Base-by-base conservation (phyloP, 352 stramenopile species). In the Saprolegnia diclina region DNA sequence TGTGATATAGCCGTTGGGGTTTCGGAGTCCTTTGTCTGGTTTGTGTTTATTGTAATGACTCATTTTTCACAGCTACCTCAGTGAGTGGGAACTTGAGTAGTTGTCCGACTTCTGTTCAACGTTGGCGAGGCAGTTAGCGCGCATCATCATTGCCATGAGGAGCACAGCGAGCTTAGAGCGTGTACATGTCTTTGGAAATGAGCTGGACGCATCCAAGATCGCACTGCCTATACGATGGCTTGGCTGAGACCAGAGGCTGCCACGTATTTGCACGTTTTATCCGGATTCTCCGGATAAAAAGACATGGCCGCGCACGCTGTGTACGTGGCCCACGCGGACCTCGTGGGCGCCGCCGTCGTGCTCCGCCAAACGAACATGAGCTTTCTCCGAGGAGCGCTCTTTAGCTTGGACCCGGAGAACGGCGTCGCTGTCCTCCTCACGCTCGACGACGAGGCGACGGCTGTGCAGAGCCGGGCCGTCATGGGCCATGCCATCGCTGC, bases 401-500 rank as follows among this genome's bases (percentile, higher is more conserved):
- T 55, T 32, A 55, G 57, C 44, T 37, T 66, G 10, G 57, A 66
- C 38, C 57, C 57, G 1, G 57, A 66, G 24, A 66, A 38, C 38
- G 57, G 57, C 22, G 38, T 54, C n/a, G 57, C 42, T 13, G 29
- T 66, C 32, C 42, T 66, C 16, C 53, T 66, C 18, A 16, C 38
- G 24, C 42, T 22, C 1, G 38, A 45, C 37, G 42, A 54, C 11
- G 37, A 48, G 5, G 29, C 22, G 19, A 24, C 26, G 24, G 57
- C 19, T 21, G 53, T 61, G 26, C 37, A 40, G 16, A 66, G 37
- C 6, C 57, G 53, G 6, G 35, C 40, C 6, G 42, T 66, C 16
- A 66, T 66, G 57, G 38, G 37, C 6, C 40, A 66, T 38, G 44
- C 38, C 18, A 66, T 66, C 38, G 21, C 42, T 19, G 52, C 57